Evolutionary conservation across 2,329 filamentous ascomycete species (phyloP), one percentile per base, ranked within the genome.

Genomic region (Didymosphaeria variabile): DNA sequence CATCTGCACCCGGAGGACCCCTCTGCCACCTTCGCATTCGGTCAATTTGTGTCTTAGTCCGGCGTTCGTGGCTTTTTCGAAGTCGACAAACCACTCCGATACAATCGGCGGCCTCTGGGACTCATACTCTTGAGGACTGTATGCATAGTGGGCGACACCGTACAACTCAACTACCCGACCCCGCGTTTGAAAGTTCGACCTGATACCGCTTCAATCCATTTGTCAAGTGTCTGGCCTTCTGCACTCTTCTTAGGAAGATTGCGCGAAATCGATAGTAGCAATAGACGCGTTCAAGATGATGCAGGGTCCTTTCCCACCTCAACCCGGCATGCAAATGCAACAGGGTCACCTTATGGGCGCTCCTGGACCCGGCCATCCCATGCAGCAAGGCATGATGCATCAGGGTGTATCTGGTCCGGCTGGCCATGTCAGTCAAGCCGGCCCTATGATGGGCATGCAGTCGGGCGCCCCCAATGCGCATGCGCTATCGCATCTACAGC

Each of bases 391-490:
- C 68, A 90, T 91, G 78, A 87, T 89, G 79, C 90, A 91, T 69
- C 91, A 91, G 81, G 88, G 86, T 63, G 90, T 90, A 31, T 91
- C 91, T 60, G 90, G 87, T 38, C 90, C 91, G 21, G 88, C 88
- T 67, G 87, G 86, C 63, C 86, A 87, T 75, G 89, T 92, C 67
- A 91, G 88, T 75, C 89, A 91, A 71, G 87, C 86, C 51, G 85
- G 84, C 31, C 86, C 88, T 59, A 87, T 93, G 84, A 92, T 94
- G 90, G 86, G 86, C 60, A 92, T 94, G 88, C 90, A 90, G 65
- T 90, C 89, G 32, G 87, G 90, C 63, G 82, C 81, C 57, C 85
- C 84, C 29, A 90, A 88, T 78, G 85, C 87, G 61, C 90, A 92
- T 79, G 89, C 89, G 19, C 80, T 93, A 70, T 89, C 90, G 73